Evolutionary conservation across 2,329 filamentous ascomycete genomes (phyloP), one percentile per base, ranked within the genome.

Genomic region (Pseudocercospora musae): DNA sequence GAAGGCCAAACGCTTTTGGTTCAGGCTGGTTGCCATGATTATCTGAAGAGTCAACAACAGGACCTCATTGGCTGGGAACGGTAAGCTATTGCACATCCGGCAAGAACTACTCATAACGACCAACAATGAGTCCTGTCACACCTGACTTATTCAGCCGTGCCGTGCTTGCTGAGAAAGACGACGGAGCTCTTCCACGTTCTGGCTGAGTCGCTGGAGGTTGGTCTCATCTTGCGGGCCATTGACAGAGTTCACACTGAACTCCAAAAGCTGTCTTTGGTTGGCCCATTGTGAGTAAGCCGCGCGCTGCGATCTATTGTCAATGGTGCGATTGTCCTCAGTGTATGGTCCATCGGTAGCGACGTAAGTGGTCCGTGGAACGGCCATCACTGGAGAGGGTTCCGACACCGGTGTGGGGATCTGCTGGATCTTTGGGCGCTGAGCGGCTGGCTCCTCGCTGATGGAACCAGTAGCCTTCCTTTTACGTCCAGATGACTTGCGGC

Each of bases 381-480:
- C 52, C 60, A 64, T 59, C 7, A 55, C 55, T 20, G 52, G 52
- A 25, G 52, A 54, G 5, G 52, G 52, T 18, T 54, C 52, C 25
- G 61, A 58, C 25, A 60, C 62, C 11, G 60, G 64, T n/a, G 57
- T 59, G 18, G 62, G 58, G 10, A 54, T n/a, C 18, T 44, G 50
- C 55, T 62, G 59, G 8, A 56, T 55, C 56, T 68, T 68, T 13
- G 50, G 48, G 4, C 66, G 57, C 58, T 59, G 66, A 23, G 66
- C 65, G 48, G 58, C 59, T 21, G 71, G 66, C 57, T 69, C 68
- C 20, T 63, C 66, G n/a, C 57, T 54, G 2, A 60, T 21, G 20
- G 69, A 58, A 2, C 57, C 63, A 31, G 66, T 62, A 15, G 69
- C 65, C 66, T 72, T 74, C 40, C 72, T 66, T 62, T 73, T 73